A percentile compares a stretch with the other conserved stretches of the same genome.
These are phyloP conservation scores for Populus trichocarpa DNA, from an alignment of 441 rosid genomes.

Conservation along the genomic window DNA sequence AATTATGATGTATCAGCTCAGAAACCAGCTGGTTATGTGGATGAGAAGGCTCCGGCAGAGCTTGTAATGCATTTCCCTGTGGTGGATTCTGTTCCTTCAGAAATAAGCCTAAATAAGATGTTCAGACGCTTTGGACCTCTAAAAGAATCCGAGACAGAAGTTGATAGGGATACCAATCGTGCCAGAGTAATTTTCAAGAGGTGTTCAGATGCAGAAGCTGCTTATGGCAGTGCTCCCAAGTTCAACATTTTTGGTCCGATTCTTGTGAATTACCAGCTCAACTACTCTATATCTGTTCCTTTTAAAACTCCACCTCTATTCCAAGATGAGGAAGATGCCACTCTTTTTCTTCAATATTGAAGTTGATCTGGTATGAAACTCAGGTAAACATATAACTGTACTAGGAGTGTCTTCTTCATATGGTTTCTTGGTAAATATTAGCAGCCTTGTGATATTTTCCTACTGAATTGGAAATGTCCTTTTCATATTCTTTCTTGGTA, in stretches of 20 bases:
- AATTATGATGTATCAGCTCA: constrained; percentile 33
- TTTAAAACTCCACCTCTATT: constrained; percentile 52
- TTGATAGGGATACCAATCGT: constrained; percentile 66
- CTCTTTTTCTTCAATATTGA: constrained; percentile 30
- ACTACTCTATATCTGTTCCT: constrained; percentile 54
- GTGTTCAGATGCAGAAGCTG: constrained; percentile 76
- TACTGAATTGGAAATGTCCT: not conserved
- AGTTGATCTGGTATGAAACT: constrained; percentile 12
- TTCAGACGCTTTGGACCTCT: constrained; percentile 83
- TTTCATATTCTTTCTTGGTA: not conserved
- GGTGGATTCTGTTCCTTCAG: constrained; percentile 72
- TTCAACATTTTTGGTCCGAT: constrained; percentile 74
- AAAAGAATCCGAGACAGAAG: constrained; percentile 73
- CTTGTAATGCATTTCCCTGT: constrained; percentile 76
- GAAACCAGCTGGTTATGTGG: constrained; percentile 51
- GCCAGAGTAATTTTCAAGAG: constrained; percentile 90
- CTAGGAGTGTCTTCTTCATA: not conserved
- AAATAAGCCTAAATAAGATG: constrained; percentile 74
- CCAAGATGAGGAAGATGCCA: constrained; percentile 50
- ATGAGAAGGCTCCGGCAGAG: constrained; percentile 84
- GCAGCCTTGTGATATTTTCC: not conserved
- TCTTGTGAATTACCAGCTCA: constrained; percentile 81
- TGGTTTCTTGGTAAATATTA: not conserved
- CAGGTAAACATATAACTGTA: constrained; percentile 34
- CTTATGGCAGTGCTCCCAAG: constrained; percentile 74